These are phyloP conservation scores for Quercus mongolica DNA, from an alignment of 306 rosid genomes.

Conservation along the genomic window DNA sequence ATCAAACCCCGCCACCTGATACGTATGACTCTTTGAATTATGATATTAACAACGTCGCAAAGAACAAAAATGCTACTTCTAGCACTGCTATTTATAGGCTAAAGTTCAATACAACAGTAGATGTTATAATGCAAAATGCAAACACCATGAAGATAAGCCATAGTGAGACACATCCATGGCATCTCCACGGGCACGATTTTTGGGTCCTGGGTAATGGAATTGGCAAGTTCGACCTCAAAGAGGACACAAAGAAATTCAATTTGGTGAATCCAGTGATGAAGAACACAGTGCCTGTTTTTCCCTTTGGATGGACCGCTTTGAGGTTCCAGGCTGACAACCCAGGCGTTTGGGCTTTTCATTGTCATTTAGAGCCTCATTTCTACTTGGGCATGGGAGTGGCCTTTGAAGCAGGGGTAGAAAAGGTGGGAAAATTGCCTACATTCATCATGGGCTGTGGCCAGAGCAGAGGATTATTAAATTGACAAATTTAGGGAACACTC, in stretches of 20 bases:
- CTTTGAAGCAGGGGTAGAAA: slow-evolving; percentile 75
- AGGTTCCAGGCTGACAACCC: slow-evolving; percentile 77
- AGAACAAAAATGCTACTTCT: slow-evolving; percentile 52
- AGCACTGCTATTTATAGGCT: slow-evolving; percentile 44
- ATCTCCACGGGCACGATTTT: slow-evolving; percentile 60
- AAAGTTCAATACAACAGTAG: slow-evolving; percentile 46
- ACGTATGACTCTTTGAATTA: slow-evolving; percentile 47
- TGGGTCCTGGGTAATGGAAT: slow-evolving; percentile 53
- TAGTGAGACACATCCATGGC: slow-evolving; percentile 67
- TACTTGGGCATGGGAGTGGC: slow-evolving; percentile 90
- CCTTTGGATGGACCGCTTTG: slow-evolving; percentile 80
- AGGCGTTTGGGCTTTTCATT: slow-evolving; percentile 90
- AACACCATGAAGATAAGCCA: slow-evolving; percentile 31
- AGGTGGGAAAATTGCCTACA: slow-evolving; percentile 27
- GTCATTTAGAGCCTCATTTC: slow-evolving; percentile 89
- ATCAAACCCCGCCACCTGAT: slow-evolving; percentile 57
- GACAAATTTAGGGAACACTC: too few species aligned
- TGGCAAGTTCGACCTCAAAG: slow-evolving; percentile 39
- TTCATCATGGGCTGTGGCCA: slow-evolving; percentile 45
- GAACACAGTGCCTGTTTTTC: slow-evolving; percentile 76
- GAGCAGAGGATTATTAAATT: slow-evolving; percentile 19
- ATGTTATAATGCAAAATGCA: slow-evolving; percentile 53
- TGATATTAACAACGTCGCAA: slow-evolving; percentile 28
- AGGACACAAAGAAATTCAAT: slow-evolving; percentile 52
- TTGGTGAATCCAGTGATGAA: slow-evolving; percentile 76